Conservation (phyloP, 441 rosid species). For the Syzygium syzygioides region DNA sequence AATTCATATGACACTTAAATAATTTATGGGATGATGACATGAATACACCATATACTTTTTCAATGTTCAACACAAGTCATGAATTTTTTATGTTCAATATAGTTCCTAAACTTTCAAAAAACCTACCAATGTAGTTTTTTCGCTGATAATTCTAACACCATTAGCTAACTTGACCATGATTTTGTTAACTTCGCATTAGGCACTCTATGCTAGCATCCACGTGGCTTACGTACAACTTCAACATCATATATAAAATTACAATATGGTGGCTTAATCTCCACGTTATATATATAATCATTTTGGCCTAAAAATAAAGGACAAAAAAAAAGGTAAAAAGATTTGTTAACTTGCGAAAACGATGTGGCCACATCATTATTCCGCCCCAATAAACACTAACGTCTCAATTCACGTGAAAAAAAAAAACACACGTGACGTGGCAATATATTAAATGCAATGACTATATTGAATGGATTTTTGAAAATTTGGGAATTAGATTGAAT, state of each 20-base stretch:
- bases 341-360: no score
- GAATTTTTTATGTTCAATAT: background rate
- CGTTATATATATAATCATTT: no score
- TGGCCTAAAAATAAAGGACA: no score
- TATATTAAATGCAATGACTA: background rate
- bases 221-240: background rate
- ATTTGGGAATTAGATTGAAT: background rate
- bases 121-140: background rate
- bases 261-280: no score
- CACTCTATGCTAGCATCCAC: background rate
- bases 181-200: background rate
- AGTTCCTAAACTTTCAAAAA: background rate
- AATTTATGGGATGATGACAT: background rate
- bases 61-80: background rate
- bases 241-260: background rate
- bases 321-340: no score
- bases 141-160: background rate
- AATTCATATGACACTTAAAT: background rate
- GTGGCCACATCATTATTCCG: background rate
- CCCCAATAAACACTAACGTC: fast-evolving
- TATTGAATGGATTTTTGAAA: background rate
- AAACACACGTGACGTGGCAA: fast-evolving
- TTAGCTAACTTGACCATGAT: background rate
- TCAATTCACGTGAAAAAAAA: background rate
- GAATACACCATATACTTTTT: background rate